Evolutionary conservation across 1,284 basidiomycete genomes (phyloP).

Genomic region (Sporisorium sorghi): DNA sequence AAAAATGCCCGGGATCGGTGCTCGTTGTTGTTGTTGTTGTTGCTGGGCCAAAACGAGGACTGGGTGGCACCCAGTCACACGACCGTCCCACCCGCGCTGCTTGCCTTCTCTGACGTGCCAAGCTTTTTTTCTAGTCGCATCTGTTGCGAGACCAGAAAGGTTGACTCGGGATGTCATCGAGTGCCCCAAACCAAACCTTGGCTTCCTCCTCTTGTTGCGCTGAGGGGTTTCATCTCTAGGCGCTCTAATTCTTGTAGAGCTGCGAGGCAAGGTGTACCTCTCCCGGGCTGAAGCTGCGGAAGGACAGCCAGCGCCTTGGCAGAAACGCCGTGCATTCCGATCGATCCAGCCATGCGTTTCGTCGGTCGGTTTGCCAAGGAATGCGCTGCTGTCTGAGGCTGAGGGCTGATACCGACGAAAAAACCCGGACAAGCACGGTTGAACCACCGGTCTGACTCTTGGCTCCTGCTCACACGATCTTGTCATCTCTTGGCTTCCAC

Average conservation of each 20-base stretch:
- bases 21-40: too few relatives aligned
- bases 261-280: not conserved
- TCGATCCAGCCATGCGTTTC: not conserved
- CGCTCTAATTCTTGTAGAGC: too few relatives aligned
- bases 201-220: not conserved
- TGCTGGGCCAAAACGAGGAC: not conserved
- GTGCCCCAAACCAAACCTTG: not conserved
- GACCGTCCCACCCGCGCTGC: not conserved
- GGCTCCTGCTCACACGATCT: slow-evolving; percentile 4
- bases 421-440: not conserved
- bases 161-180: too few relatives aligned
- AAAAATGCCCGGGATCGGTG: not conserved
- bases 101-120: slow-evolving; percentile 30
- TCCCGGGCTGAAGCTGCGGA: not conserved
- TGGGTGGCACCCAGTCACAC: not conserved
- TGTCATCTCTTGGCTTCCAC: slow-evolving; percentile 1
- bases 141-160: too few relatives aligned
- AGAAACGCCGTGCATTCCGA: not conserved
- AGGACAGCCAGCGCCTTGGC: not conserved
- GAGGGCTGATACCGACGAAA: too few relatives aligned
- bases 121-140: not conserved
- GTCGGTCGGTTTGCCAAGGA: too few relatives aligned
- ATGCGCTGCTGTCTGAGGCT: too few relatives aligned
- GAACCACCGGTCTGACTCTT: not conserved
- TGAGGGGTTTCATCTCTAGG: too few relatives aligned